phyloP scores from a whole-genome alignment of 2,329 filamentous ascomycete species.

The Aspergillus brunneoviolaceus region DNA sequence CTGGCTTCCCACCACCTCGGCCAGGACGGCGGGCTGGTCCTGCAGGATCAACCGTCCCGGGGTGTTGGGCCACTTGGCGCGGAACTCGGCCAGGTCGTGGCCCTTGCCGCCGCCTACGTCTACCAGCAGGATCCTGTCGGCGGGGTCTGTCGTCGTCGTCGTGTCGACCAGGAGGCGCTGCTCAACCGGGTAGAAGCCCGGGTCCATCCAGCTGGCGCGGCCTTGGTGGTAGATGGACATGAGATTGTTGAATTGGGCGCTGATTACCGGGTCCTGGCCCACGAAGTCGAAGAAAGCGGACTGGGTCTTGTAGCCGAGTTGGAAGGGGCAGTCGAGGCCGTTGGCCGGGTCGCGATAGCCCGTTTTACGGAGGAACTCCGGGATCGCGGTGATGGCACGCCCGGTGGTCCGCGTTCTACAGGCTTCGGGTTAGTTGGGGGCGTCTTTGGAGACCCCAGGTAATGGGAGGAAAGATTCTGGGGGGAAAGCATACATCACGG shows the following conservation, averaged over 20 bases:
- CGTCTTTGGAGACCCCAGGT: too few species aligned
- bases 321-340: constrained; percentile 22
- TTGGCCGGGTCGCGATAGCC: constrained; percentile 26
- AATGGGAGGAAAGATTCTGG: too few species aligned
- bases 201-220: too few species aligned
- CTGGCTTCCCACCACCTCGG: too few species aligned
- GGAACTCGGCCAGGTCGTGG: constrained; percentile 42
- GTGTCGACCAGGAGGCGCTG: too few species aligned
- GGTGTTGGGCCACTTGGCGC: constrained; percentile 33
- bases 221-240: too few species aligned
- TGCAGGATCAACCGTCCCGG: constrained; percentile 45
- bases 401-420: constrained; percentile 21
- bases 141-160: too few species aligned
- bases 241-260: too few species aligned
- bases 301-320: constrained; percentile 7
- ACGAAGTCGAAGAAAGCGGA: too few species aligned
- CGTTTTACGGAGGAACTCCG: constrained; percentile 24
- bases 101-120: constrained; percentile 47
- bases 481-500: constrained; percentile 27
- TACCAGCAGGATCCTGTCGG: constrained; percentile 31
- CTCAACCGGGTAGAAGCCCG: too few species aligned
- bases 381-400: constrained; percentile 18
- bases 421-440: neutral
- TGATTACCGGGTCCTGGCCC: too few species aligned
- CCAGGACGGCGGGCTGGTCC: too few species aligned